Base-by-base conservation (phyloP, 2,329 filamentous ascomycete genomes). In the Colletotrichum limetticola region DNA sequence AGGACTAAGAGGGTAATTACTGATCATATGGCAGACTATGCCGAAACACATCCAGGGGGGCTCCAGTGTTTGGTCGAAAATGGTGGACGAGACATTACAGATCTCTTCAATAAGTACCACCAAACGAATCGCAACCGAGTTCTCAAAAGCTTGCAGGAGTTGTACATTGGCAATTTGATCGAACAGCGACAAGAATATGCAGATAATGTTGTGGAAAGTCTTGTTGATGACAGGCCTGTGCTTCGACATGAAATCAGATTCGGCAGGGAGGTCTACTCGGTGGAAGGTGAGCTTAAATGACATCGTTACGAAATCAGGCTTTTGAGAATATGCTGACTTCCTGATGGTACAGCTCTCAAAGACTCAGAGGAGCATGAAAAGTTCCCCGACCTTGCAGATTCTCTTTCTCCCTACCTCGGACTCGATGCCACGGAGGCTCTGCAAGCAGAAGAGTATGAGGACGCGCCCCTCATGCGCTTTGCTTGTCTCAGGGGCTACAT, bases 41-140 rank as follows among this genome's bases (percentile, higher is more conserved):
- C 52, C 22, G 62, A 74, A 7, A 59, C 68, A 19, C 75, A 76
- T 19, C 75, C 74, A 0, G 75, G 72, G 0, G 75, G 75, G 7
- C 35, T 68, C 0, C 55, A 32, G 4, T 16, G 65, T 14, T 28
- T 76, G 2, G 7, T 28, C 1, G 64, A 68, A 2, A 32, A 64
- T 24, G 74, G 67, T 1, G 75, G 75, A 22, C 56, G 26, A 16
- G 67, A 76, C 37, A 57, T 28, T 14, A 75, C 75, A 4, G 61
- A 69, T 2, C 11, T 70, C 0, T 76, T 76, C 32, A 11, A 73
- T 4, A 28, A 49, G 4, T 7, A 58, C 1, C 75, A 76, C 19
- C 11, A n/a, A 0, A 55, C 64, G 5, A 65, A 69, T 1, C 46
- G 32, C 8, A 32, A 70, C 3, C 8, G 32, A 4, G 63, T 75